Conservation (phyloP, 2,329 filamentous ascomycete genomes). For the Botrytis squamosa region DNA sequence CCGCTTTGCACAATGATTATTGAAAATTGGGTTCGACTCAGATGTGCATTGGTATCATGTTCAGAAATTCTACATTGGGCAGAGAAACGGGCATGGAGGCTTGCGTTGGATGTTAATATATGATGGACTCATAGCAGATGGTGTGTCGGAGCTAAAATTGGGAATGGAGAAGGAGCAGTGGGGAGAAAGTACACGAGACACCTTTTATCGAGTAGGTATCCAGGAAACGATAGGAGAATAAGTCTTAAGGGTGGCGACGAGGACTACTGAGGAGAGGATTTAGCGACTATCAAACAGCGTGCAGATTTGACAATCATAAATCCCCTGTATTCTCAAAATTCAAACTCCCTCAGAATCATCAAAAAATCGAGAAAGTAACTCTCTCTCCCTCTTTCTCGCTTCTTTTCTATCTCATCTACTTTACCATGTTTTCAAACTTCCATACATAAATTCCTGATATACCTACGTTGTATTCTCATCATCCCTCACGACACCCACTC, state of each 20-base stretch:
- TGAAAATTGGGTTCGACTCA: neutral
- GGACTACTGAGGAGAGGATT: neutral
- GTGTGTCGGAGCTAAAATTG: neutral
- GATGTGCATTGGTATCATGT: neutral
- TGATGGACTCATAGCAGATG: neutral
- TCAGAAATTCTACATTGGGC: neutral
- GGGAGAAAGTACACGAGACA: no score
- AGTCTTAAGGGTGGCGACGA: no score
- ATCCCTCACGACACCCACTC: no score
- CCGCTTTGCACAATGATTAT: neutral
- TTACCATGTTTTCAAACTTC: fast-evolving
- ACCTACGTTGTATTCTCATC: no score
- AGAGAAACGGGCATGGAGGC: neutral
- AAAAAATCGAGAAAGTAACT: neutral
- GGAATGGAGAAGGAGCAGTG: neutral
- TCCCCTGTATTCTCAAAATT: neutral
- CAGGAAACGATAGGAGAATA: fast-evolving
- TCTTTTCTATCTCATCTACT: neutral
- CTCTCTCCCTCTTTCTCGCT: neutral
- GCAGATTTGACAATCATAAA: neutral
- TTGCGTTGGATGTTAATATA: neutral
- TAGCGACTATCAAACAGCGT: neutral
- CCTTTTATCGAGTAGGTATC: neutral
- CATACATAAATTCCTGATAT: neutral
- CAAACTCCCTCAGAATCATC: no score